Conservation (phyloP, 139 green algal genomes). For the Picochlorum sp. region DNA sequence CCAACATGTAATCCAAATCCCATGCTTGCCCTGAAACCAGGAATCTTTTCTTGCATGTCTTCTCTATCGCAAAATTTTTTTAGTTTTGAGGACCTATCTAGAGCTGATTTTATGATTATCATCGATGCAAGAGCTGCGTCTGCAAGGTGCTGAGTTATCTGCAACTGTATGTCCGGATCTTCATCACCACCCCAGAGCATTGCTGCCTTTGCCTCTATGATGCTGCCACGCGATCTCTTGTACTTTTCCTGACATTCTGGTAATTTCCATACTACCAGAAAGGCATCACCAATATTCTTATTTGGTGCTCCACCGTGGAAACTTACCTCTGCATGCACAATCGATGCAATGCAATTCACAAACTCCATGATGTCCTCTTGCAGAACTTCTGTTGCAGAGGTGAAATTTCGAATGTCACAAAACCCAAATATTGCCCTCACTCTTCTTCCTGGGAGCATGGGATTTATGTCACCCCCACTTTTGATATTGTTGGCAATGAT, state of each 20-base stretch:
- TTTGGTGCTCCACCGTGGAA: slow-evolving; percentile 87
- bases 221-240: slow-evolving; percentile 3
- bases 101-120: slow-evolving; percentile 69
- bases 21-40: slow-evolving; percentile 62
- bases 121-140: slow-evolving; percentile 86
- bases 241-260: slow-evolving; percentile 23
- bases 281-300: slow-evolving; percentile 98
- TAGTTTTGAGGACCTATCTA: slow-evolving; percentile 57
- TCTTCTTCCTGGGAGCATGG: slow-evolving; percentile 85
- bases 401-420: slow-evolving; percentile 96
- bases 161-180: neutral
- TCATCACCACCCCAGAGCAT: neutral
- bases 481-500: slow-evolving; percentile 95
- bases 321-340: slow-evolving; percentile 84
- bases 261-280: slow-evolving; percentile 91
- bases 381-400: slow-evolving; percentile 81
- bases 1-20: slow-evolving; percentile 90
- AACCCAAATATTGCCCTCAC: slow-evolving; percentile 90
- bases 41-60: slow-evolving; percentile 70
- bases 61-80: slow-evolving; percentile 27
- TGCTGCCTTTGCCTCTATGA: slow-evolving; percentile 9
- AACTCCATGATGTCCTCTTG: slow-evolving; percentile 95
- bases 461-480: slow-evolving; percentile 81
- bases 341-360: slow-evolving; percentile 90
- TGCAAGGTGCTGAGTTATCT: slow-evolving; percentile 33